Base-by-base conservation (phyloP, 164 flowering plant genomes). In the Annona cherimola region DNA sequence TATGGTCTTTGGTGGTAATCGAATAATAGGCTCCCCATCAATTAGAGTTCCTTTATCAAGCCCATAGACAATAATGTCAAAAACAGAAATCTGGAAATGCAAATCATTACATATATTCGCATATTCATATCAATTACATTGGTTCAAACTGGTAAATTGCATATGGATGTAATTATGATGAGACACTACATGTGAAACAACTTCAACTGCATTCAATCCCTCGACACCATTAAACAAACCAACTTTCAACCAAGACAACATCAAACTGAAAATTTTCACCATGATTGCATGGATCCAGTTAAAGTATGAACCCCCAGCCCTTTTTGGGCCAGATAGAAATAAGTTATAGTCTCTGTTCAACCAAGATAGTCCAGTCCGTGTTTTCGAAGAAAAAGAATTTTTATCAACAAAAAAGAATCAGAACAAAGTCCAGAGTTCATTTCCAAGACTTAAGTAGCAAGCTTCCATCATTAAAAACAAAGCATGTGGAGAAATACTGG, bases 21-120 rank as follows among this genome's bases (percentile, higher is more conserved):
- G 82, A 50, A 96, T 81, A 72, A 96, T 89, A 67, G 99, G 99
- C 82, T 86, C 74, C 59, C 98, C 98, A 81, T 90, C 89, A 74
- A 93, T 79, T 71, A 84, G 55, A 35, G 93, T 89, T 61, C 83
- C 99, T 93, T 68, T 3, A 73, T n/a, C 72, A 73, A 59, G 80
- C 65, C 50, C 45, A 35, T 14, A 41, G 41, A 44, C 45, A 45
- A 42, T 40, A 54, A 42, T 5, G 63, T 7, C 12, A 63, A 18
- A 16, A 63, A 12, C 66, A 11, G 43, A 5, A 63, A 40, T 43
- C 19, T 44, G 41, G 44, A 39, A 41, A 63, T 41, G 16, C 45
- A 20, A 18, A 20, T 20, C 19, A 61, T 42, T 63, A 26, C n/a
- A 18, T 61, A 61, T 9, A 61, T 20, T 6, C 7, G 42, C 26